A percentile compares a stretch with the other conserved stretches of the same genome.
These are phyloP conservation scores for Melaleuca quinquenervia DNA, from an alignment of 345 rosid genomes.

Conservation along the genomic window DNA sequence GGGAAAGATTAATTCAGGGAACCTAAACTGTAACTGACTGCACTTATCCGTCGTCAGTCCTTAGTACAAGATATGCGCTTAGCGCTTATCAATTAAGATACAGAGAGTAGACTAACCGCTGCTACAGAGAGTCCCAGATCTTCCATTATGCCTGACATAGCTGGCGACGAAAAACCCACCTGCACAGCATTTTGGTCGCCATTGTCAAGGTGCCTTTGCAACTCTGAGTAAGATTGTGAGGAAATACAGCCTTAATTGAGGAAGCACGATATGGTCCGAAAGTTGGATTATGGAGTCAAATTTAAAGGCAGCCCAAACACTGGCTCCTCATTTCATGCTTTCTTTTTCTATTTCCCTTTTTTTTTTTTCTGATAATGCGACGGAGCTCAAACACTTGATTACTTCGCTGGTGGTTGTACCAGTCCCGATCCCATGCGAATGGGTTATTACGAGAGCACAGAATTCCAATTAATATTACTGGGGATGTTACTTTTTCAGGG, in stretches of 20 bases:
- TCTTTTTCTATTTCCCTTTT: not conserved
- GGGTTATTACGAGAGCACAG: not conserved
- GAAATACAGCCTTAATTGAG: not conserved
- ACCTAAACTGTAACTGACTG: not conserved
- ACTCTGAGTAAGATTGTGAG: not conserved
- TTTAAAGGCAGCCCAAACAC: not conserved
- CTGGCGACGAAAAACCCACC: constrained; percentile 32
- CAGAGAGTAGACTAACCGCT: constrained; percentile 1
- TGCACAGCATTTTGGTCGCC: not conserved
- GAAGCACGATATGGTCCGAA: not conserved
- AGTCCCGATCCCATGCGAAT: not conserved
- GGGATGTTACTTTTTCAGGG: not conserved
- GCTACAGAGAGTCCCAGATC: constrained; percentile 27
- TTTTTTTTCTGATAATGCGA: not conserved
- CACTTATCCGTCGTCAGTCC: not conserved
- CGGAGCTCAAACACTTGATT: not conserved
- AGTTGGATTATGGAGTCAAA: not conserved
- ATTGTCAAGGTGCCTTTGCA: not conserved
- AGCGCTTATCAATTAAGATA: not conserved
- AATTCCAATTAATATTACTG: not conserved
- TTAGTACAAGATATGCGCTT: not conserved
- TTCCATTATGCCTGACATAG: constrained; percentile 23
- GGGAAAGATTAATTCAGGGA: no score
- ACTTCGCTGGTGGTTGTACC: not conserved
- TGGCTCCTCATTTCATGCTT: not conserved